Percentiles rank a stretch among this genome's conserved stretches.
phyloP scores from a whole-genome alignment of 352 stramenopile genomes.

The Globisporangium mamillatum region DNA sequence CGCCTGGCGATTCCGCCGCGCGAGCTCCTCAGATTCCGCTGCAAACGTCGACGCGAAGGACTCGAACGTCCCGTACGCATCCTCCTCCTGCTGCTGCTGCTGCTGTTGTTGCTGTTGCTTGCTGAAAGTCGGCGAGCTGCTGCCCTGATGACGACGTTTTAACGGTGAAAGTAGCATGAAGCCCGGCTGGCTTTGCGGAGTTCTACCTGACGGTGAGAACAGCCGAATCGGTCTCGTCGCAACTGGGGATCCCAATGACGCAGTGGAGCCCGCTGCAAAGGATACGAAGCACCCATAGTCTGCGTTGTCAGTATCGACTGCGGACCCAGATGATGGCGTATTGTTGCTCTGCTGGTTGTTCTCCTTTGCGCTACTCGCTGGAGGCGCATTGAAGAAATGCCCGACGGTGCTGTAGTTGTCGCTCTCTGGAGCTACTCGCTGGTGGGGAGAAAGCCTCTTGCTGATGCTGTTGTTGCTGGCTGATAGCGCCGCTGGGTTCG shows the following conservation, averaged over 20 bases:
- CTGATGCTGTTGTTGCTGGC: not conserved
- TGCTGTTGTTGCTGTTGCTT: not conserved
- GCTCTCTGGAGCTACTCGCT: not conserved
- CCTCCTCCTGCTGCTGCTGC: not conserved
- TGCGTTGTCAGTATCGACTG: not conserved
- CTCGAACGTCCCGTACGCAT: slow-evolving; percentile 21
- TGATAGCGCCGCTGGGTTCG: not conserved
- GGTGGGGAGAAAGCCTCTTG: not conserved
- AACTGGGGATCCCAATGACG: not conserved
- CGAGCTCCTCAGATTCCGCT: slow-evolving; percentile 14
- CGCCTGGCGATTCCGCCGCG: slow-evolving; percentile 10
- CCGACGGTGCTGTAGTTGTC: slow-evolving; percentile 9
- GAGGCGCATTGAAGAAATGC: slow-evolving; percentile 6
- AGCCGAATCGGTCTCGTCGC: not conserved
- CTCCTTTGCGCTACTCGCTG: not conserved
- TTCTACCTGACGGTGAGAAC: slow-evolving; percentile 4
- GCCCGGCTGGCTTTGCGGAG: not conserved
- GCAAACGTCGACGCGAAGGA: slow-evolving; percentile 19
- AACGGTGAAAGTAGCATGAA: slow-evolving; percentile 9
- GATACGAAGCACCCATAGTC: slow-evolving; percentile 11
- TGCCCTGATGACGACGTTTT: not conserved
- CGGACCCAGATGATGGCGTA: not conserved
- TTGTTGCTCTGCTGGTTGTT: slow-evolving; percentile 12
- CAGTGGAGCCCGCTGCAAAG: not conserved
- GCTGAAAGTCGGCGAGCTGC: not conserved